Evolutionary conservation across 176 grass and related monocot species (phyloP), one percentile per base, ranked within the genome.

Genomic region (Oryza glumipatula): DNA sequence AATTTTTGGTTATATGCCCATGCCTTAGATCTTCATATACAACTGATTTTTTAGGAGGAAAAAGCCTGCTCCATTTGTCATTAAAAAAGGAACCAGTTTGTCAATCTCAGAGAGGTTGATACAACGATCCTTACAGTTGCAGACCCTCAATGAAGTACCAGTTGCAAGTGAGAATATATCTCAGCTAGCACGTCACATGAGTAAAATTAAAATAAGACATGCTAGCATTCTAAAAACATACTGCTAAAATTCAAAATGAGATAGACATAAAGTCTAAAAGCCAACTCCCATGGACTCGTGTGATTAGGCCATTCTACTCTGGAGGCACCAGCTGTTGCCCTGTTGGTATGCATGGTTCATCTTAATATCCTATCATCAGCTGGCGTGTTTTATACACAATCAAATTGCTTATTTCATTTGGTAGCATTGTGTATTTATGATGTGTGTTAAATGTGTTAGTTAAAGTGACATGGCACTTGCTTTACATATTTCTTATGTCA

Each of bases 401-500:
- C 24, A 15, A 28, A 9, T 70, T 60, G 58, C 35, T 68, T 54
- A 41, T 67, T 77, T 65, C 35, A 30, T 58, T 65, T 73, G 54
- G 56, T 43, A 73, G 16, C 51, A 67, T 33, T 14, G 32, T 61
- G 56, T 23, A 24, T 11, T 5, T 60, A 61, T 78, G 68, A 22
- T 43, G 15, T 52, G 47, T n/a, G 17, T 82, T 19, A 74, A 65
- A 48, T 12, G 13, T 16, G 74, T 16, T 82, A 32, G 56, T 60
- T 83, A 48, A 74, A 58, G 43, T 74, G 56, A 46, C 70, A 9
- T 65, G 56, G 7, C 26, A 73, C 30, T 47, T 74, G 47, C 36
- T 45, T 9, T 63, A n/a, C 64, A 67, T 80, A 26, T 32, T 52
- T 86, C 77, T 74, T 77, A 30, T 58, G 26, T 28, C 14, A 61